A percentile compares a stretch with the other conserved stretches of the same genome.
These are phyloP conservation scores for Sporormia fimetaria DNA, from an alignment of 495 filamentous ascomycete genomes.

Conservation along the genomic window DNA sequence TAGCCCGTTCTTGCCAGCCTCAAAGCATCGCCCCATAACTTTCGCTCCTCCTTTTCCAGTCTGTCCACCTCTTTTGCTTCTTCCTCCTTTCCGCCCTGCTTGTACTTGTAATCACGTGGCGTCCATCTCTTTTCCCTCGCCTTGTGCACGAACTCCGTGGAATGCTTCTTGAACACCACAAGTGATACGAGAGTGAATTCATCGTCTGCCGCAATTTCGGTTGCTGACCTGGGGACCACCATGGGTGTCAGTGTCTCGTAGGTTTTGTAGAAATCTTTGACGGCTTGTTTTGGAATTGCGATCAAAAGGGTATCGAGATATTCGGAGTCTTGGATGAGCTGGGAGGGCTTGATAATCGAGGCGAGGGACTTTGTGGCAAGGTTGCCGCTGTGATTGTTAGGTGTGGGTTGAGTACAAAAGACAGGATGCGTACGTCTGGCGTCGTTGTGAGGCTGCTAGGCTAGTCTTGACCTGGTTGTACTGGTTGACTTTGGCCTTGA, in stretches of 20 bases:
- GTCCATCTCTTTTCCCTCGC: conserved; percentile 86
- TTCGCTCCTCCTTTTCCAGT: conserved; percentile 67
- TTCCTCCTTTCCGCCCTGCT: conserved; percentile 75
- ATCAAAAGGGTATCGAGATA: conserved; percentile 93
- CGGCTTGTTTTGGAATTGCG: conserved; percentile 63
- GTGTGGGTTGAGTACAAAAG: neutral
- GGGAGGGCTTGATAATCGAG: conserved; percentile 66
- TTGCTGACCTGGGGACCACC: conserved; percentile 82
- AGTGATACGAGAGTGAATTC: conserved; percentile 85
- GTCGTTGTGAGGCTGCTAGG: conserved; percentile 66
- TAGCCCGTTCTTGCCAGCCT: conserved; percentile 75
- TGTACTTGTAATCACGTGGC: conserved; percentile 85
- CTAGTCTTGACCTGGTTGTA: conserved; percentile 83
- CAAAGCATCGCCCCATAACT: conserved; percentile 84
- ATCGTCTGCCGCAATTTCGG: conserved; percentile 64
- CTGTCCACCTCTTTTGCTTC: conserved; percentile 75
- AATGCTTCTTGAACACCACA: conserved; percentile 84
- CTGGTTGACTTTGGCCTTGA: conserved; percentile 82
- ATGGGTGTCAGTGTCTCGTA: conserved; percentile 79
- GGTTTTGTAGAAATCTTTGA: conserved; percentile 75
- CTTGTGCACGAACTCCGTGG: conserved; percentile 75
- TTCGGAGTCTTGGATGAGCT: conserved; percentile 80
- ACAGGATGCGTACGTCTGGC: conserved; percentile 54
- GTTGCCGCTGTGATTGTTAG: conserved; percentile 54
- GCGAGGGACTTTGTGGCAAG: conserved; percentile 86